A percentile compares a stretch with the other conserved stretches of the same genome.
Evolutionary conservation across 2,329 filamentous ascomycete species (phyloP).

Genomic region (Fusarium austroafricanum): DNA sequence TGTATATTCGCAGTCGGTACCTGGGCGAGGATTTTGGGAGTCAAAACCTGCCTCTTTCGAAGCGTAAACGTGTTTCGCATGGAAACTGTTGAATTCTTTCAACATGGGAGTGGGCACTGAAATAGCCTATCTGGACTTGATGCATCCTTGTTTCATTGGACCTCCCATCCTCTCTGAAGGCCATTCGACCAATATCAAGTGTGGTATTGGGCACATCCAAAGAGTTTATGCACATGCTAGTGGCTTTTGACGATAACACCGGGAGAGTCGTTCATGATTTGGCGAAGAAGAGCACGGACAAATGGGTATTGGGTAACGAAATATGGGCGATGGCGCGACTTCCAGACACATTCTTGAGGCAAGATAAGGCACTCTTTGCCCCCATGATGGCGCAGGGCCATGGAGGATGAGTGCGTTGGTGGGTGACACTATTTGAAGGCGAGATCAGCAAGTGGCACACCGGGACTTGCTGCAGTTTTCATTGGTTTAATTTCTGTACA

Average conservation of each 20-base stretch:
- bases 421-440: background rate
- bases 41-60: background rate
- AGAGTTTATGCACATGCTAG: background rate
- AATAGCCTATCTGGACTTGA: background rate
- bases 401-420: slow-evolving; percentile 1
- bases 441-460: slow-evolving; percentile 3
- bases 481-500: background rate
- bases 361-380: background rate
- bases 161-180: background rate
- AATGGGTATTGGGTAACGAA: background rate
- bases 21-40: background rate
- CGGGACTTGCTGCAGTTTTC: background rate
- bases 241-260: background rate
- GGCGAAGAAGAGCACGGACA: background rate
- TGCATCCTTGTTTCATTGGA: background rate
- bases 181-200: background rate
- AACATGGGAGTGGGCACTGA: background rate
- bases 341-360: background rate
- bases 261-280: background rate
- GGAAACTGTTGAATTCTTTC: background rate
- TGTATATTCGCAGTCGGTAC: background rate
- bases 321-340: background rate
- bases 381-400: background rate
- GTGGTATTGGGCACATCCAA: background rate
- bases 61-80: background rate